Base-by-base conservation (phyloP, 768 basidiomycete species). In the Lentinula edodes region DNA sequence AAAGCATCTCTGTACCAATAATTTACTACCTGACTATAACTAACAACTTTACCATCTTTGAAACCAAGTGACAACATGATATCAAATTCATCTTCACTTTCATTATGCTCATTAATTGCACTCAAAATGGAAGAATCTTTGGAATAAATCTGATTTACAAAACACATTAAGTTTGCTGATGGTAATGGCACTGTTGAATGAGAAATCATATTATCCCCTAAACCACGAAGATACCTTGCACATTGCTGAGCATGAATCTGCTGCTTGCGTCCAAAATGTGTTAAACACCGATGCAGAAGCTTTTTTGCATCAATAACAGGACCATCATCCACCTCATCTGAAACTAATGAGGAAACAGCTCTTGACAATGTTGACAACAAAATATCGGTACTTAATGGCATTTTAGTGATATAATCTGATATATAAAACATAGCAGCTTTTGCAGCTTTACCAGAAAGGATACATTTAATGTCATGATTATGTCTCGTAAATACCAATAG, bases 401-500 rank as follows among this genome's bases (percentile, higher is more conserved):
- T 66, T 50, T 74, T 76, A 10, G 73, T 76, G 15, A 75, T 75
- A 50, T 75, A 74, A 41, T 75, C 66, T 0, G 71, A 69, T 15
- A 76, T 73, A 55, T 74, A 76, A 56, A 72, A 74, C 68, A 75
- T 74, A 0, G 73, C 72, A 16, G 73, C 73, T 52, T 72, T 75
- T 1, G 71, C 74, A 43, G 65, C 65, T 54, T 69, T 68, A 0
- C 75, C 73, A 15, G 72, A 74, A 15, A 74, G 60, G 7, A 76
- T 73, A 42, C 72, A 74, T 36, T 74, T 72, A 1, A 74, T 58
- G 23, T 76, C 69, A 63, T 76, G 72, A 58, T 75, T 76, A 52
- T 76, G 76, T 0, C 70, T 13, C 28, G 69, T 71, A 61, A 68
- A 74, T 0, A 76, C 69, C 3, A 76, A 66, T 4, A 77, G 66